Conservation (phyloP, 2,329 filamentous ascomycete species). For the Pleoardoris graminearum region DNA sequence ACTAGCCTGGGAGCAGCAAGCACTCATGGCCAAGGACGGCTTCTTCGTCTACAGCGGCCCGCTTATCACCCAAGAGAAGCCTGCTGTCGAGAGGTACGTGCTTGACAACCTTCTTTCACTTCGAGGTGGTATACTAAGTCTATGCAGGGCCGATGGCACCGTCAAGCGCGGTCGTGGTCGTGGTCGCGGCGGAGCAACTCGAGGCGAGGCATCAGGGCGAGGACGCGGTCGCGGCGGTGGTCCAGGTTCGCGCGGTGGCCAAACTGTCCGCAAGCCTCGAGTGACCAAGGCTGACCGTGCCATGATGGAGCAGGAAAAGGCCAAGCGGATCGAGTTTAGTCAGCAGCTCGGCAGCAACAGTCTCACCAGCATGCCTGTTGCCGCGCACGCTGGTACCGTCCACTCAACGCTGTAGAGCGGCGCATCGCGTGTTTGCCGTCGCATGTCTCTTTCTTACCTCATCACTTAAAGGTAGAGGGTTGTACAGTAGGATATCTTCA, state of each 20-base stretch:
- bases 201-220: conserved; percentile 46
- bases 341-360: conserved; percentile 1
- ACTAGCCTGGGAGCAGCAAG: conserved; percentile 91
- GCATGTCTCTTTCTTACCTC: neutral
- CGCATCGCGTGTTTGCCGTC: neutral
- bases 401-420: neutral
- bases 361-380: neutral
- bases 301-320: conserved; percentile 78
- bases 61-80: conserved; percentile 83
- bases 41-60: conserved; percentile 98
- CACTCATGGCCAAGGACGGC: conserved; percentile 89
- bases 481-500: conserved; percentile 23
- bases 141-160: conserved; percentile 68
- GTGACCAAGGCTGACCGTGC: conserved; percentile 85
- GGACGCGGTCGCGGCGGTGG: conserved; percentile 56
- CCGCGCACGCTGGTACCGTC: neutral
- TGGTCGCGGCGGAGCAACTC: conserved; percentile 55
- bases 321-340: conserved; percentile 52
- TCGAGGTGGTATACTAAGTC: conserved; percentile 29
- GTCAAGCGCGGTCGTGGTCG: conserved; percentile 68
- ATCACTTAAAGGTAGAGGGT: conserved; percentile 7
- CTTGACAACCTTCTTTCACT: neutral
- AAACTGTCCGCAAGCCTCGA: conserved; percentile 76
- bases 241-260: conserved; percentile 75
- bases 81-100: conserved; percentile 63